Conservation (phyloP, 129 eudicot species). For the Lactuca sativa region DNA sequence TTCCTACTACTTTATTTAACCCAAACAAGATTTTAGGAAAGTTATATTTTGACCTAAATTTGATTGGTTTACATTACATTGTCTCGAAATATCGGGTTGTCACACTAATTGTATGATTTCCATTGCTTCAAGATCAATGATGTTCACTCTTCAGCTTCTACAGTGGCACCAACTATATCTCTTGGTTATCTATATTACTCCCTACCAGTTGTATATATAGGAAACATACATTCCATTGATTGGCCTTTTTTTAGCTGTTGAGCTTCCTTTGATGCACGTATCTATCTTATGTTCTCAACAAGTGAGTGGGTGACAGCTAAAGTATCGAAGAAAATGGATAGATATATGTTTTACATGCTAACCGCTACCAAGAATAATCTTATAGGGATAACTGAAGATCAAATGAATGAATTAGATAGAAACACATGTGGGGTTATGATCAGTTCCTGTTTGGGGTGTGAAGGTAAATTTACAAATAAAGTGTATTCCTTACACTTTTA, state of each 20-base stretch:
- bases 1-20: no score
- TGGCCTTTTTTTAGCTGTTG: slow-evolving; percentile 53
- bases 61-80: no score
- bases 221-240: slow-evolving; percentile 65
- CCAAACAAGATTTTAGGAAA: no score
- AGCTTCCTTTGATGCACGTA: slow-evolving; percentile 62
- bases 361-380: slow-evolving; percentile 93
- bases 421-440: no score
- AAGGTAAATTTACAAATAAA: no score
- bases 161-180: slow-evolving; percentile 76
- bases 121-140: slow-evolving; percentile 90
- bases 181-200: slow-evolving; percentile 80
- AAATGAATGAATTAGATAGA: no score
- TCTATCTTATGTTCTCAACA: slow-evolving; percentile 56
- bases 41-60: no score
- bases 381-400: no score
- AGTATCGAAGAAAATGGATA: slow-evolving; percentile 83
- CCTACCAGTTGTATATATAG: slow-evolving; percentile 83
- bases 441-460: no score
- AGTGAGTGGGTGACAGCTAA: slow-evolving; percentile 88
- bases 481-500: no score
- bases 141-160: slow-evolving; percentile 78
- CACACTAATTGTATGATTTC: slow-evolving; percentile 8
- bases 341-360: slow-evolving; percentile 92
- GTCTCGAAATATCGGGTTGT: no score